These are phyloP conservation scores for Paramarasmius palmivorus DNA, from an alignment of 1,284 basidiomycete species.

Conservation along the genomic window DNA sequence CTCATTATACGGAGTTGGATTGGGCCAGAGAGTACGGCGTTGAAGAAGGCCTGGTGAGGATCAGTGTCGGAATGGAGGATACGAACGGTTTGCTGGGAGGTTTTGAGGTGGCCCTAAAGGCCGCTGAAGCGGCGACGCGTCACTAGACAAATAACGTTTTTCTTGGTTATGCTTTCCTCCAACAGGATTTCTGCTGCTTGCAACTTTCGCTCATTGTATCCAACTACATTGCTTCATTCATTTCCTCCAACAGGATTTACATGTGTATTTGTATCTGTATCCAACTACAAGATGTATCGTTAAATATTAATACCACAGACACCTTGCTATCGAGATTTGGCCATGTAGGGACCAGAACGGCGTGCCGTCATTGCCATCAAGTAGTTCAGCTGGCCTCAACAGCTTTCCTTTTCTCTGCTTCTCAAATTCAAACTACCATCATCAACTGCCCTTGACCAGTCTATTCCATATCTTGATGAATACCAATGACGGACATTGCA, in stretches of 20 bases:
- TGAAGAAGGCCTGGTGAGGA: conserved; percentile 81
- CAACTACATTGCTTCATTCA: conserved; percentile 22
- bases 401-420: too few relatives aligned
- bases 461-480: too few relatives aligned
- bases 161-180: not conserved
- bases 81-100: conserved; percentile 55
- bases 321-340: too few relatives aligned
- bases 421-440: too few relatives aligned
- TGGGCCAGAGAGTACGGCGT: conserved; percentile 93
- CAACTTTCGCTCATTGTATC: conserved; percentile 19
- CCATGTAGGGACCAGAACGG: too few relatives aligned
- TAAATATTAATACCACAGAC: too few relatives aligned
- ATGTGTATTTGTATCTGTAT: conserved; percentile 19
- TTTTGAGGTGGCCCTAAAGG: conserved; percentile 69
- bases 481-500: too few relatives aligned
- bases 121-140: conserved; percentile 54
- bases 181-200: not conserved
- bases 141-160: conserved; percentile 2
- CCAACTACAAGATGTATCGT: conserved; percentile 22
- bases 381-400: too few relatives aligned
- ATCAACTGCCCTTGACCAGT: too few relatives aligned
- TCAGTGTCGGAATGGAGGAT: conserved; percentile 92
- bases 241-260: conserved; percentile 11
- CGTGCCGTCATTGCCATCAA: too few relatives aligned
- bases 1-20: conserved; percentile 88